Percentiles rank a stretch among this genome's conserved stretches.
These are phyloP conservation scores for Apiospora kogelbergensis DNA, from an alignment of 2,329 filamentous ascomycete genomes.

Conservation along the genomic window DNA sequence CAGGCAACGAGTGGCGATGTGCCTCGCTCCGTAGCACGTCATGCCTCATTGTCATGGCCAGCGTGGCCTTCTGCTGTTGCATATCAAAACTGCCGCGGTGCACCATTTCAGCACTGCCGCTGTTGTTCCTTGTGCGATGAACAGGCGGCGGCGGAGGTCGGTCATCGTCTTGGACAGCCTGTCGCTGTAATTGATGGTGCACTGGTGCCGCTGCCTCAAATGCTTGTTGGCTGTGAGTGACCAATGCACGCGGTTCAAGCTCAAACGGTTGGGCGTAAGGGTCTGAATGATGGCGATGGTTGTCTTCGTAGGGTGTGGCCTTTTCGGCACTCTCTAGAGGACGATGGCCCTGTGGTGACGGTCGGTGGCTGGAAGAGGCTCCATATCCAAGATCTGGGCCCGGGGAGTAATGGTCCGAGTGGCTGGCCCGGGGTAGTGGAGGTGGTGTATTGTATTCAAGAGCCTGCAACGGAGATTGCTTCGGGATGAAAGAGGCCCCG, in stretches of 20 bases:
- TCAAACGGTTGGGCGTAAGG: constrained; percentile 31
- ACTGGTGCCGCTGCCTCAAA: constrained; percentile 22
- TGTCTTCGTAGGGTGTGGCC: constrained; percentile 26
- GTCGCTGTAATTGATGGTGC: constrained; percentile 27
- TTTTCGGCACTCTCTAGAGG: constrained; percentile 23
- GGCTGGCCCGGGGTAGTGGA: constrained; percentile 31
- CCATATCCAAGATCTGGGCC: constrained; percentile 28
- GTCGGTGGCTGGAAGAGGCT: constrained; percentile 39
- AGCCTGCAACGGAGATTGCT: constrained; percentile 53
- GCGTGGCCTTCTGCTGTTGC: constrained; percentile 41
- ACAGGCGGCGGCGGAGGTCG: constrained; percentile 57
- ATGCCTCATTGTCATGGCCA: constrained; percentile 56
- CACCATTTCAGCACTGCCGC: constrained; percentile 37
- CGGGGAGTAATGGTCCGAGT: constrained; percentile 38
- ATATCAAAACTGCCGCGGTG: constrained; percentile 42
- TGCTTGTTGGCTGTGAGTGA: constrained; percentile 17
- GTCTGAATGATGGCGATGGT: constrained; percentile 33
- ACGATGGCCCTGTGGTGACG: constrained; percentile 32
- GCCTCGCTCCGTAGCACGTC: constrained; percentile 59
- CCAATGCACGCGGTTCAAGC: constrained; percentile 21
- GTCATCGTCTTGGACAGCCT: constrained; percentile 39
- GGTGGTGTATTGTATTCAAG: constrained; percentile 50
- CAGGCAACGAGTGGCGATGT: constrained; percentile 48
- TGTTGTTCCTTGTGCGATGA: constrained; percentile 50
- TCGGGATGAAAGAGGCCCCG: constrained; percentile 42